Evolutionary conservation across 495 filamentous ascomycete genomes (phyloP), one percentile per base, ranked within the genome.

Genomic region (Aspergillus asperescens): DNA sequence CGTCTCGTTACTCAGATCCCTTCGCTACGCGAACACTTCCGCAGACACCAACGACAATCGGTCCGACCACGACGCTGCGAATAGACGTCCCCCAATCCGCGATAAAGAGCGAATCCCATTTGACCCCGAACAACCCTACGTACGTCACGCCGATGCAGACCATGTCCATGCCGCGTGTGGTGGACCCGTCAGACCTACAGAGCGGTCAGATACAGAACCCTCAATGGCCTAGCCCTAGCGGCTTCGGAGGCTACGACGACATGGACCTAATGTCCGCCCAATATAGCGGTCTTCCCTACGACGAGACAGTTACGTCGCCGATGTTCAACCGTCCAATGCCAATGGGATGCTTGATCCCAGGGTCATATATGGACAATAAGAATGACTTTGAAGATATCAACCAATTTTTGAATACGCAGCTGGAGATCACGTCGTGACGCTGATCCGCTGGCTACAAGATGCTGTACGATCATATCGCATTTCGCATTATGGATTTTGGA

Each of bases 361-460:
- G 51, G 23, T 55, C 59, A 10, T 65, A 60, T 48, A 40, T 68
- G 39, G 65, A 71, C 31, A 58, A 57, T 10, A 65, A 64, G 45
- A 57, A 47, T 23, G 69, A 74, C 45, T 73, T 68, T 48, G 71
- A 74, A 22, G 72, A 73, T 52, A 69, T 75, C 48, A 72, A 67
- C 38, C 70, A 75, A 54, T 75, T 68, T 49, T 50, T 75, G 16
- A 75, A 75, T 53, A 74, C 70, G 48, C 61, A 70, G 7, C 65
- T 65, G 37, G 73, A 76, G 54, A 73, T 76, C 24, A 66, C 73
- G 10, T 73, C 71, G 35, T 67, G 69, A 12, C 73, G 57, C 9
- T n/a, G n/a, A n/a, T 37, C 7, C 15, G 23, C 27, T 47, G n/a
- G 28, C 18, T 2, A 9, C 24, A 12, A 8, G 4, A 16, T 47